Evolutionary conservation across 495 filamentous ascomycete genomes (phyloP).

Genomic region (Penicillium canescens): DNA sequence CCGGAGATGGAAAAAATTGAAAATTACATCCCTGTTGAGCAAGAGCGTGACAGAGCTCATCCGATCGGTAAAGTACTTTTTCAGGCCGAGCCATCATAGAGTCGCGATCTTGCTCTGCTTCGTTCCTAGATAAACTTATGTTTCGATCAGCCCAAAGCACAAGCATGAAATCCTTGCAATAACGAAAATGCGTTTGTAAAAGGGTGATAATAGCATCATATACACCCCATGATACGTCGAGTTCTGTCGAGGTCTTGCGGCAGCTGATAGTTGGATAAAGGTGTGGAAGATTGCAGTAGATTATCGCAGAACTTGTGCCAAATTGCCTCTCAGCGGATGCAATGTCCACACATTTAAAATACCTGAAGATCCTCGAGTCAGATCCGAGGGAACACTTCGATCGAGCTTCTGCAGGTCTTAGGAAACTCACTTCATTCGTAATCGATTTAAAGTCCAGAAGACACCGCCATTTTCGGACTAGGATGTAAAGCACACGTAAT

Average conservation of each 20-base stretch:
- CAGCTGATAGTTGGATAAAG: not conserved
- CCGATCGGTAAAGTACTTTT: not conserved
- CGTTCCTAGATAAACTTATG: not conserved
- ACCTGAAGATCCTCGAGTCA: not conserved
- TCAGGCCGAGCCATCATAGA: not conserved
- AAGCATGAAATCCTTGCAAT: not conserved
- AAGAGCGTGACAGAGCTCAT: not conserved
- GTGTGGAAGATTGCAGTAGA: constrained; percentile 1
- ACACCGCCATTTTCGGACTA: too few relatives aligned
- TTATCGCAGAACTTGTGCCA: not conserved
- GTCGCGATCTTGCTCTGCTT: not conserved
- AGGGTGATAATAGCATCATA: not conserved
- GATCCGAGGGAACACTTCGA: too few relatives aligned
- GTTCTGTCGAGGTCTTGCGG: not conserved
- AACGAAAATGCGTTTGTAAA: not conserved
- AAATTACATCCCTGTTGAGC: not conserved
- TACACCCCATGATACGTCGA: not conserved
- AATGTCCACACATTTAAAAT: not conserved
- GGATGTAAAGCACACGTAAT: too few relatives aligned
- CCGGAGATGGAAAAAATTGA: not conserved
- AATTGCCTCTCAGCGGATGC: not conserved
- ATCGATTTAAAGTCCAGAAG: too few relatives aligned
- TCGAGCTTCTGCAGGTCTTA: too few relatives aligned
- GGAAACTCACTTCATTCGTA: too few relatives aligned
- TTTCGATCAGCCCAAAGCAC: not conserved